Conservation (phyloP, 73 alveolate species). For the Tetrahymena elliotti region DNA sequence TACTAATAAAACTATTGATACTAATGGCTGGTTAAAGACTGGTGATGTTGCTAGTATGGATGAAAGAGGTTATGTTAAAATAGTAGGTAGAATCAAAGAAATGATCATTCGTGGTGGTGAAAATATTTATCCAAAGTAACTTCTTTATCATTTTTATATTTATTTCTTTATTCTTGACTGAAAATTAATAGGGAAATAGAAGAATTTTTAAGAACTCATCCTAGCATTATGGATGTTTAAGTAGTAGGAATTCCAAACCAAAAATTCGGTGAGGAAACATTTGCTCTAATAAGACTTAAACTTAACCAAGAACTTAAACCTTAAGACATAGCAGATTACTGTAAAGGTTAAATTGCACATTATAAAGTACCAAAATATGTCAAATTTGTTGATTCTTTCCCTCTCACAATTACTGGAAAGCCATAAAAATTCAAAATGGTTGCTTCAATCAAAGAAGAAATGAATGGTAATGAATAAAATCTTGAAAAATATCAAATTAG, state of each 20-base stretch:
- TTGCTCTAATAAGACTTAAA: slow-evolving; percentile 66
- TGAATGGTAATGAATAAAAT: slow-evolving; percentile 10
- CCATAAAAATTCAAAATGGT: slow-evolving; percentile 69
- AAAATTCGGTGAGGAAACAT: slow-evolving; percentile 70
- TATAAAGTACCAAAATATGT: slow-evolving; percentile 59
- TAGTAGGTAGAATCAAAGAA: slow-evolving; percentile 79
- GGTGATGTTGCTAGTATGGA: slow-evolving; percentile 72
- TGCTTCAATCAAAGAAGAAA: slow-evolving; percentile 28
- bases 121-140: slow-evolving; percentile 61
- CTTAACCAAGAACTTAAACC: neutral
- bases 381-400: slow-evolving; percentile 52
- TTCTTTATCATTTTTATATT: neutral
- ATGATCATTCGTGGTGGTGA: slow-evolving; percentile 91
- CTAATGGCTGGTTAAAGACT: slow-evolving; percentile 57
- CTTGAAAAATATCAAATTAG: slow-evolving; percentile 19
- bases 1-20: slow-evolving; percentile 53
- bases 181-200: slow-evolving; percentile 53
- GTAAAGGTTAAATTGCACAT: slow-evolving; percentile 63
- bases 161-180: neutral
- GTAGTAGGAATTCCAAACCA: slow-evolving; percentile 71
- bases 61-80: slow-evolving; percentile 66
- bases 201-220: slow-evolving; percentile 52
- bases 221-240: slow-evolving; percentile 53
- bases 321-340: slow-evolving; percentile 34
- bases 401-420: slow-evolving; percentile 79